These are phyloP conservation scores for Penicillium cosmopolitanum DNA, from an alignment of 495 filamentous ascomycete species.

Conservation along the genomic window DNA sequence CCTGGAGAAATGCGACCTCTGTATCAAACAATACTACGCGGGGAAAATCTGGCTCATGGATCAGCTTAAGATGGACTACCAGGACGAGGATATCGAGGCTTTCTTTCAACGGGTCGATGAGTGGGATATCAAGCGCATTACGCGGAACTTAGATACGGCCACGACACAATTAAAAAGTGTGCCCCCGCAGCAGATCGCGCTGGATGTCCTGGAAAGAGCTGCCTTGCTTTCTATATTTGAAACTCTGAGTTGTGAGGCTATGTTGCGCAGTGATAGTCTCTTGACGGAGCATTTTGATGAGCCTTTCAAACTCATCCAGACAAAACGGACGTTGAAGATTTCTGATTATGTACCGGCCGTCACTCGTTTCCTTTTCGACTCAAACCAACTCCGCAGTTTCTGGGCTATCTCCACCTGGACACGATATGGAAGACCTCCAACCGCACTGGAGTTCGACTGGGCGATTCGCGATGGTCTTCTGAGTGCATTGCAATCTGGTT, in stretches of 20 bases:
- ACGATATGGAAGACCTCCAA: constrained; percentile 59
- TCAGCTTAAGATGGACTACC: constrained; percentile 60
- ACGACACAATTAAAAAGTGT: constrained; percentile 50
- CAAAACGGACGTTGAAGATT: constrained; percentile 69
- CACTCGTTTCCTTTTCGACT: constrained; percentile 77
- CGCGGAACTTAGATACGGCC: constrained; percentile 54
- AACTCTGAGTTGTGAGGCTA: constrained; percentile 62
- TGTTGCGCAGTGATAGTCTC: constrained; percentile 56
- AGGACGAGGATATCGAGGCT: constrained; percentile 62
- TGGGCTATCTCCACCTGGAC: constrained; percentile 75
- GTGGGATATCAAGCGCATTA: constrained; percentile 66
- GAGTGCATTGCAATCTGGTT: constrained; percentile 38
- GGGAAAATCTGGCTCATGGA: constrained; percentile 65
- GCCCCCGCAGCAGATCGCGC: constrained; percentile 49
- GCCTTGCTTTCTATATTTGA: constrained; percentile 66
- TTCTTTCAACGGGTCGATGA: constrained; percentile 60
- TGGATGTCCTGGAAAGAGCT: constrained; percentile 51
- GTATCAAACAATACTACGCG: constrained; percentile 79
- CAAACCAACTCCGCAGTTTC: constrained; percentile 55
- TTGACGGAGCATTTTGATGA: constrained; percentile 67
- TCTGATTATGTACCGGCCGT: constrained; percentile 75
- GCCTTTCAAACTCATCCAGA: constrained; percentile 77
- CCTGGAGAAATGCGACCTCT: constrained; percentile 74
- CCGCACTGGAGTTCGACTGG: constrained; percentile 77
- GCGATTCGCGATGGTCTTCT: constrained; percentile 70